Evolutionary conservation across 2,329 filamentous ascomycete genomes (phyloP), one percentile per base, ranked within the genome.

Genomic region (Phoma sp.): DNA sequence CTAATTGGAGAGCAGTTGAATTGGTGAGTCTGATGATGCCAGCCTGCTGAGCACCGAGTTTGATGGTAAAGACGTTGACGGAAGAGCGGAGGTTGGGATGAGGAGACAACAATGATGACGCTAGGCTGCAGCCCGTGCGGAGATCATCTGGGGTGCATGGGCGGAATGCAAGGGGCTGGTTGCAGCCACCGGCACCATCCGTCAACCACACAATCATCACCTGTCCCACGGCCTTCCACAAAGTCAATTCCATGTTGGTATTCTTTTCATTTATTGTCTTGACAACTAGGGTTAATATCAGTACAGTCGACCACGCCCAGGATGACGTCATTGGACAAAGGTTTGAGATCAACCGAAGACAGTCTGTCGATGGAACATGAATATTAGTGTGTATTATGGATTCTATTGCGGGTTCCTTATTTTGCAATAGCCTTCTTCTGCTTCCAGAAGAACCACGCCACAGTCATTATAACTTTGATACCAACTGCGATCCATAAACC

Each of bases 121-220:
- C 56, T 53, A 61, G 51, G 43, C 43, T 48, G 43, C 51, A 48
- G 51, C 43, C 36, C 21, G 42, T 47, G 59, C 47, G 55, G 59
- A 61, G 57, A 62, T 59, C 56, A 62, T 59, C 56, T 43, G 65
- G 63, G 63, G 62, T 65, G 55, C 64, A 59, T 37, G 57, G 51
- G 43, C 52, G 50, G 47, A 57, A 60, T 63, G 60, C 56, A 61
- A 49, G 37, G 39, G 47, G 54, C 54, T 53, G 43, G 47, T 46
- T 28, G n/a, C n/a, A n/a, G n/a, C n/a, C n/a, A n/a, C n/a, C 46
- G 39, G 51, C 48, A 39, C 15, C 40, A 7, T 25, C 48, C 29
- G 29, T 45, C 47, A 20, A 32, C 25, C 48, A 37, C 17, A 12
- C 28, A 28, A 39, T 43, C 42, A 52, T 26, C 12, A 10, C 4